These are phyloP conservation scores for Synchytrium microbalum DNA, from an alignment of 371 early-diverging fungal genomes.

Conservation along the genomic window DNA sequence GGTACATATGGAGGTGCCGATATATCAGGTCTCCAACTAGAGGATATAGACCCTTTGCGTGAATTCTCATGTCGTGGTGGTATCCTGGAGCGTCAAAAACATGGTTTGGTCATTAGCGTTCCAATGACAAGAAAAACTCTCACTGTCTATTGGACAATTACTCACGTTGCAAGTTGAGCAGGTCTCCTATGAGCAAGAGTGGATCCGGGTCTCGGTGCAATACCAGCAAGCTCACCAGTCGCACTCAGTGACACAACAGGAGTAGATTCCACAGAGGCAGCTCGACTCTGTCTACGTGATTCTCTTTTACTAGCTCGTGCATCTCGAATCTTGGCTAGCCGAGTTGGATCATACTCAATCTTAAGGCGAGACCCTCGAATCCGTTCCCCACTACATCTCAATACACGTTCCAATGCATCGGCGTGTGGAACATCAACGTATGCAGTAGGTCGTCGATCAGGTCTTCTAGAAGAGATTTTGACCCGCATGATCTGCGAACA, in stretches of 20 bases:
- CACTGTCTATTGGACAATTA: too few species aligned
- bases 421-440: constrained; percentile 18
- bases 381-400: constrained; percentile 19
- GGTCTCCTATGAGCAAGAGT: constrained; percentile 1
- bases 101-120: too few species aligned
- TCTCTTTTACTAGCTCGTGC: neutral
- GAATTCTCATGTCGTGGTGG: too few species aligned
- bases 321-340: neutral
- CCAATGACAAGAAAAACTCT: too few species aligned
- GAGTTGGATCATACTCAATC: constrained; percentile 23
- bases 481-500: constrained; percentile 7
- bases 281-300: neutral
- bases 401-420: constrained; percentile 14
- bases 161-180: too few species aligned
- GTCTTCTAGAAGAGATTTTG: constrained; percentile 6
- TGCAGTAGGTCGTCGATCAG: constrained; percentile 20
- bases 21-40: neutral
- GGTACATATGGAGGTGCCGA: neutral
- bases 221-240: neutral
- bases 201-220: neutral
- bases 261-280: neutral
- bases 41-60: too few species aligned
- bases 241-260: neutral
- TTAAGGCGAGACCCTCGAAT: constrained; percentile 16
- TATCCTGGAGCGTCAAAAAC: too few species aligned